These are phyloP conservation scores for Naganishia kalamii DNA, from an alignment of 768 basidiomycete genomes.

Conservation along the genomic window DNA sequence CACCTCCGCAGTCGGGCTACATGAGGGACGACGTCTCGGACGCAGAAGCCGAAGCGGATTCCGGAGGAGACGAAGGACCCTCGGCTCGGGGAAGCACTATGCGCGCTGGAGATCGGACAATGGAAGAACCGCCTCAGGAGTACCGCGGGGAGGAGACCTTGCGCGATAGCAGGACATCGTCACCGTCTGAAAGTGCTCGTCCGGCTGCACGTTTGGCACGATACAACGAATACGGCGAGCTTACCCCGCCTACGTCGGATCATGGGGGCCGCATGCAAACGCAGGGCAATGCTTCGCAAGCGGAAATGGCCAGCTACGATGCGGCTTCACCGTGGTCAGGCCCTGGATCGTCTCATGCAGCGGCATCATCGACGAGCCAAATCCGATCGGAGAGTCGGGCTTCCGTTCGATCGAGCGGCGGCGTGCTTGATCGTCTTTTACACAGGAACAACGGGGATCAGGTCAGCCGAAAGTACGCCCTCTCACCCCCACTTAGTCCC, in stretches of 20 bases:
- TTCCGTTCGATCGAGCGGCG: not conserved
- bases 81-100: not conserved
- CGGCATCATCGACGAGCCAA: not conserved
- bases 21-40: not conserved
- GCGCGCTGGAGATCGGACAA: not conserved
- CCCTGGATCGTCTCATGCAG: not conserved
- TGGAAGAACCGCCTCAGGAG: not conserved
- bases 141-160: not conserved
- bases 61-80: not conserved
- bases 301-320: conserved; percentile 11
- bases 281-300: not conserved
- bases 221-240: conserved; percentile 1
- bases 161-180: not conserved
- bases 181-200: not conserved
- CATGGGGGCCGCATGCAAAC: not conserved
- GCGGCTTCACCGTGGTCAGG: conserved; percentile 16
- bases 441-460: not conserved
- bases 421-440: not conserved
- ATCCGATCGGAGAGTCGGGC: conserved; percentile 1
- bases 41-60: not conserved
- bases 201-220: not conserved
- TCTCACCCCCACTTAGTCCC: not conserved
- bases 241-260: conserved; percentile 10
- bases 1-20: not conserved
- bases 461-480: conserved; percentile 8